Evolutionary conservation across 2,329 filamentous ascomycete genomes (phyloP).

Genomic region (Fusarium buxicola): DNA sequence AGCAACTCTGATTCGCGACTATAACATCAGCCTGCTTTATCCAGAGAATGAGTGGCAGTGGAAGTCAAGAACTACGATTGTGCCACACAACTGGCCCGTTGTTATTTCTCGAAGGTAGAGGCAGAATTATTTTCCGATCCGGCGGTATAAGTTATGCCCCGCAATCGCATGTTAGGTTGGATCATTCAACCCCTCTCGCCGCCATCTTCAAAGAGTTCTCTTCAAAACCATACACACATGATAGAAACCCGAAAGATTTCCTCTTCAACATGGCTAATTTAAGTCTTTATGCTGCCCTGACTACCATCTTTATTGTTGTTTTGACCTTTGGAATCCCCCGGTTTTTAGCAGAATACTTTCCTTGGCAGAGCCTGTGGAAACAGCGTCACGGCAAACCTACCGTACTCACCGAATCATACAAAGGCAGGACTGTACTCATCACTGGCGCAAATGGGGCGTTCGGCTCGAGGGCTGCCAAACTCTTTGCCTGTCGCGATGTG

Average conservation of each 20-base stretch:
- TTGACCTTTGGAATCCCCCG: constrained; percentile 48
- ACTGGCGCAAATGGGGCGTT: constrained; percentile 53
- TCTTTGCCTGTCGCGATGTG: constrained; percentile 51
- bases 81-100: too few relatives aligned
- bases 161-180: constrained; percentile 36
- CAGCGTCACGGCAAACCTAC: constrained; percentile 51
- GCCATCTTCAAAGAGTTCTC: constrained; percentile 12
- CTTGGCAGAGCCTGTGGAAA: constrained; percentile 48
- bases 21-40: too few relatives aligned
- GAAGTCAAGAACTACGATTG: too few relatives aligned
- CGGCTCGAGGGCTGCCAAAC: constrained; percentile 51
- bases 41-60: too few relatives aligned
- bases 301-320: constrained; percentile 26
- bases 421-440: constrained; percentile 51
- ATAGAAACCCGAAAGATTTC: background rate
- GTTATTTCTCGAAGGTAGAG: background rate
- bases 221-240: constrained; percentile 3
- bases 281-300: constrained; percentile 16
- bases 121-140: constrained; percentile 40
- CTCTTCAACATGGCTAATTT: constrained; percentile 31
- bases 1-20: too few relatives aligned
- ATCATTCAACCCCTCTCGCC: constrained; percentile 12
- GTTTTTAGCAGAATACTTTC: constrained; percentile 52
- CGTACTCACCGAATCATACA: constrained; percentile 51
- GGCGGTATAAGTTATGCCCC: constrained; percentile 17